Evolutionary conservation across 1,284 basidiomycete genomes (phyloP).

Genomic region (Ganoderma meredithae): DNA sequence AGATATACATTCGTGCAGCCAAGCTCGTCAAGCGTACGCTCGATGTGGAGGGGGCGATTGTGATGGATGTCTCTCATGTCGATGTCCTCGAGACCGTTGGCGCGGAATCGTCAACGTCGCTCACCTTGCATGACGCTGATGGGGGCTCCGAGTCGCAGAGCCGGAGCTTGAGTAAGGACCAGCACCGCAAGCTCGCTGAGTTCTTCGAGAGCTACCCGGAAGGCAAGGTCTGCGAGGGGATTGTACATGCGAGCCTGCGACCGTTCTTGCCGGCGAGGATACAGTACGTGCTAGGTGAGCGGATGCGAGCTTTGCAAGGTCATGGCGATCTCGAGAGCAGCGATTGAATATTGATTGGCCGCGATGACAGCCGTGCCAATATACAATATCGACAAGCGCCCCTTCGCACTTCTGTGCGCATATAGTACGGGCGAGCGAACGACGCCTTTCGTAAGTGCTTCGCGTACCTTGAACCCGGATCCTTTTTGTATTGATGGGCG

Average conservation of each 20-base stretch:
- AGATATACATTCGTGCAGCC: conserved; percentile 88
- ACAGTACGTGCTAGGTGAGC: conserved; percentile 85
- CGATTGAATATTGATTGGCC: conserved; percentile 15
- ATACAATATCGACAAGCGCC: conserved; percentile 92
- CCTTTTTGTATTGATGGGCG: conserved; percentile 6
- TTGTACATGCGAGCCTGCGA: conserved; percentile 80
- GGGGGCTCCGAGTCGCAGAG: conserved; percentile 51
- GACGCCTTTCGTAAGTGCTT: conserved; percentile 74
- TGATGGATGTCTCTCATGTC: conserved; percentile 92
- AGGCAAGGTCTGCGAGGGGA: conserved; percentile 85
- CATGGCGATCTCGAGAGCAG: background rate
- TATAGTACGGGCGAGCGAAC: conserved; percentile 85
- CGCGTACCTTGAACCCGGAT: conserved; percentile 18
- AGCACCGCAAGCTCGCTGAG: conserved; percentile 75
- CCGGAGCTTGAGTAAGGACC: conserved; percentile 65
- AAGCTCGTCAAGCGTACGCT: conserved; percentile 89
- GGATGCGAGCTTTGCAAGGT: background rate
- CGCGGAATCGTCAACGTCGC: conserved; percentile 69
- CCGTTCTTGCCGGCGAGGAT: conserved; percentile 82
- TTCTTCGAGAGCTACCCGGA: conserved; percentile 84
- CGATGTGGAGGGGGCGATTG: conserved; percentile 90
- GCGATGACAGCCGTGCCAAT: conserved; percentile 80
- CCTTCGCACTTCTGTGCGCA: conserved; percentile 91
- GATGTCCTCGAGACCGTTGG: conserved; percentile 84
- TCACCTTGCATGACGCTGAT: conserved; percentile 62